Percentiles rank a stretch among this genome's conserved stretches.
These are phyloP conservation scores for Vanderwaltozyma tropicalis DNA, from an alignment of 805 yeast genomes.

Conservation along the genomic window DNA sequence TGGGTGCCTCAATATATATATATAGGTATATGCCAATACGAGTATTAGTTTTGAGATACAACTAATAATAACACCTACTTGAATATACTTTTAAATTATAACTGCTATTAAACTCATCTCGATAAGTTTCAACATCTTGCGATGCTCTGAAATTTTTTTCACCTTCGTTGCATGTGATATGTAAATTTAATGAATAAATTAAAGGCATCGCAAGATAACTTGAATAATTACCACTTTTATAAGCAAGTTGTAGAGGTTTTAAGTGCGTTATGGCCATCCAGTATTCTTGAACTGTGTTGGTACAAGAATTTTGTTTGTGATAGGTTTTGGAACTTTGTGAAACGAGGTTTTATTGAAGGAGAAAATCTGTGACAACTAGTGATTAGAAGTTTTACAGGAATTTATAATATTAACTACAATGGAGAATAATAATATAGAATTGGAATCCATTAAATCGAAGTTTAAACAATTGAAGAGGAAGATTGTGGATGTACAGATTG, in stretches of 20 bases:
- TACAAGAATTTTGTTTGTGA: not conserved
- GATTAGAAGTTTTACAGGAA: no score
- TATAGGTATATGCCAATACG: no score
- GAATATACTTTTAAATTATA: no score
- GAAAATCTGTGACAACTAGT: no score
- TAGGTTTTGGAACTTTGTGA: no score
- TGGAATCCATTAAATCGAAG: not conserved
- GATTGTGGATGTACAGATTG: conserved; percentile 11
- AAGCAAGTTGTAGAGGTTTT: no score
- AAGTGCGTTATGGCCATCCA: no score
- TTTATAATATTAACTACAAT: no score
- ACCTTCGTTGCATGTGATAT: conserved; percentile 4
- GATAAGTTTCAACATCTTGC: conserved; percentile 1
- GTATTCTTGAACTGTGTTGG: not conserved
- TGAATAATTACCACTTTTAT: not conserved
- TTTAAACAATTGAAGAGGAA: conserved; percentile 13
- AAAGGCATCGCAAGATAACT: not conserved
- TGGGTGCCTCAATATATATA: no score
- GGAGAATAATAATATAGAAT: not conserved
- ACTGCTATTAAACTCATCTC: conserved; percentile 1
- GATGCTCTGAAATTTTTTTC: conserved; percentile 6
- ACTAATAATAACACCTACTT: not conserved
- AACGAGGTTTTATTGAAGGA: no score
- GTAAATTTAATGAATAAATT: no score
- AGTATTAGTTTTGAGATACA: no score